Evolutionary conservation across 257 asterid species (phyloP).

Genomic region (Misopates orontium): DNA sequence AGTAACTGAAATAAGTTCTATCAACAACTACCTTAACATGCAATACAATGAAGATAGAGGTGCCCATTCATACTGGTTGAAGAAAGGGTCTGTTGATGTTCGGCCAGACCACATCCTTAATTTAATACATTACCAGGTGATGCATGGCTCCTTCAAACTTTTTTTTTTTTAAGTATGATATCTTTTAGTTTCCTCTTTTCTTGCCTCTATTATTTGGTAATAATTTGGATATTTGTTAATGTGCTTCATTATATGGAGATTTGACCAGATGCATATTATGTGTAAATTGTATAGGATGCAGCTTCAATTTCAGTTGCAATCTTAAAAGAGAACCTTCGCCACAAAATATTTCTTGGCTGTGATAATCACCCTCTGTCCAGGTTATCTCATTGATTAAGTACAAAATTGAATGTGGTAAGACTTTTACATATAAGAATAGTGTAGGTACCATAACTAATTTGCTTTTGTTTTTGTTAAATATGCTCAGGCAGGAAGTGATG

Average conservation of each 20-base stretch:
- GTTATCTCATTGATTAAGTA: conserved; percentile 32
- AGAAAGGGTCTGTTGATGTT: conserved; percentile 65
- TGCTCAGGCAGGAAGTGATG: conserved; percentile 82
- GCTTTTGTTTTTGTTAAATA: neutral
- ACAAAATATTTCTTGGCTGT: conserved; percentile 76
- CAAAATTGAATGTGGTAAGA: neutral
- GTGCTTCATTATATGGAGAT: no score
- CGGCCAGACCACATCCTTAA: conserved; percentile 95
- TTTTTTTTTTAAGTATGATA: no score
- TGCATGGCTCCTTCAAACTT: conserved; percentile 14
- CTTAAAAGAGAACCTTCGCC: conserved; percentile 60
- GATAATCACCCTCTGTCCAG: conserved; percentile 89
- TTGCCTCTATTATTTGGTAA: no score
- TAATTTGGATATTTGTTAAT: no score
- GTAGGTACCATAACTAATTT: conserved; percentile 14
- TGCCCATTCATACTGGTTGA: conserved; percentile 83
- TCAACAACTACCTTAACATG: conserved; percentile 52
- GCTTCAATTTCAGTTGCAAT: conserved; percentile 74
- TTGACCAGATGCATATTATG: neutral
- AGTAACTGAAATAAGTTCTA: conserved; percentile 12
- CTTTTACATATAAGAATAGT: conserved; percentile 4
- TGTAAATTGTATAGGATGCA: conserved; percentile 65
- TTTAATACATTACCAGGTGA: conserved; percentile 87
- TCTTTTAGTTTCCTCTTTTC: no score
- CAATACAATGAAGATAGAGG: conserved; percentile 79